Conservation (phyloP, 78 protist genomes). For the Abeoforma whisleri region DNA sequence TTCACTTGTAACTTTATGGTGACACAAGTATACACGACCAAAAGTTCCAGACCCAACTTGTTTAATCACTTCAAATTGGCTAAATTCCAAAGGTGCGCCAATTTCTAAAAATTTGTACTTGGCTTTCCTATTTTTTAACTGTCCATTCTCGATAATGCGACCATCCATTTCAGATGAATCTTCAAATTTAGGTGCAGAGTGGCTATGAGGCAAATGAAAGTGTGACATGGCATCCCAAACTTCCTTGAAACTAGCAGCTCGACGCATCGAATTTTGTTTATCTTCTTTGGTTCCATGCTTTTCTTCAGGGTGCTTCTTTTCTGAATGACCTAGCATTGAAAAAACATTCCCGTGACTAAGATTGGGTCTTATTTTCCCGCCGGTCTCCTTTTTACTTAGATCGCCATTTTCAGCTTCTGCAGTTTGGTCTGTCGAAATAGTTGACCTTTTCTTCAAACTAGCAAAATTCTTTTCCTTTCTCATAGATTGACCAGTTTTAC, state of each 20-base stretch:
- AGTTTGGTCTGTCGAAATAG: no score
- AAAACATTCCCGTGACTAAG: background rate
- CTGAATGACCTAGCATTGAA: no score
- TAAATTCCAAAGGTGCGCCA: background rate
- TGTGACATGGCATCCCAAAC: background rate
- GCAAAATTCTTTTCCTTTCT: no score
- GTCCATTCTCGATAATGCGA: background rate
- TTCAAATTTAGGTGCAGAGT: background rate
- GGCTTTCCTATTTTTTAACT: background rate
- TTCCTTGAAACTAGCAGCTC: background rate
- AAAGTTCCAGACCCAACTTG: constrained; percentile 38
- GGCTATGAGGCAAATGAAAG: background rate
- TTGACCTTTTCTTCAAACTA: no score
- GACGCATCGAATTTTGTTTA: background rate
- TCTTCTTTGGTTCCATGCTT: background rate
- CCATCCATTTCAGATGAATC: background rate
- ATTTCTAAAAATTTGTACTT: background rate
- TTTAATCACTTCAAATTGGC: constrained; percentile 14
- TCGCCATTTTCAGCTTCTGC: no score
- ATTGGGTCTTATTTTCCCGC: background rate
- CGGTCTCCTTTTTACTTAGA: background rate
- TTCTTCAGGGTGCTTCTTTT: no score
- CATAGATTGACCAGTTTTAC: no score
- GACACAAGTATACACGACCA: constrained; percentile 18
- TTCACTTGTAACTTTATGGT: constrained; percentile 18